phyloP scores from a whole-genome alignment of 768 basidiomycete species.

The Serpula lacrymans region DNA sequence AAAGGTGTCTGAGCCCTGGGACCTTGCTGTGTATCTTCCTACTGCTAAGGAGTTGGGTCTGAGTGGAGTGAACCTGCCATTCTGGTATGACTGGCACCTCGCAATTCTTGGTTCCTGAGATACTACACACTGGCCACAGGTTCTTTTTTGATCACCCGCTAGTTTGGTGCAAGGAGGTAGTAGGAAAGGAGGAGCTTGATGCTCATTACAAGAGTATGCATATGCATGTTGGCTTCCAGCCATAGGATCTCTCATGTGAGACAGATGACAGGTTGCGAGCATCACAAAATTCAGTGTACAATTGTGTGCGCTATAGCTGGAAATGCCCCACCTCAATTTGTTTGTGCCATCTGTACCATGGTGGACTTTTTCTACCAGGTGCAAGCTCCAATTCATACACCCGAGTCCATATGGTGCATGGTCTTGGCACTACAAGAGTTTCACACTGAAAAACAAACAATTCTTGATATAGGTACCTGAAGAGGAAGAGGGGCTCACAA shows the following conservation, averaged over 20 bases:
- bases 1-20: no score
- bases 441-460: conserved; percentile 30
- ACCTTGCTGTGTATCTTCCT: no score
- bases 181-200: conserved; percentile 32
- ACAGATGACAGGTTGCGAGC: conserved; percentile 37
- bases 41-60: no score
- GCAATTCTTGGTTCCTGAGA: conserved; percentile 32
- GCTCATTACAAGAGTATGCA: conserved; percentile 34
- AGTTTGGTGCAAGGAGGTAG: conserved; percentile 33
- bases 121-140: conserved; percentile 38
- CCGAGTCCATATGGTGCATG: conserved; percentile 15
- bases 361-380: conserved; percentile 35
- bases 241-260: conserved; percentile 37
- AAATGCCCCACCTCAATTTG: conserved; percentile 24
- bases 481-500: conserved; percentile 15
- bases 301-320: conserved; percentile 33
- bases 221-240: conserved; percentile 31
- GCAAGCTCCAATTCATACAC: conserved; percentile 26
- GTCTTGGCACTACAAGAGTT: conserved; percentile 21
- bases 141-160: conserved; percentile 35
- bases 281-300: conserved; percentile 31
- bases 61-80: no score
- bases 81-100: no score
- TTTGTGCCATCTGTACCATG: conserved; percentile 31
- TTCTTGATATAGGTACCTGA: conserved; percentile 27